Conservation (phyloP, 352 stramenopile genomes). For the Phytophthora lateralis region DNA sequence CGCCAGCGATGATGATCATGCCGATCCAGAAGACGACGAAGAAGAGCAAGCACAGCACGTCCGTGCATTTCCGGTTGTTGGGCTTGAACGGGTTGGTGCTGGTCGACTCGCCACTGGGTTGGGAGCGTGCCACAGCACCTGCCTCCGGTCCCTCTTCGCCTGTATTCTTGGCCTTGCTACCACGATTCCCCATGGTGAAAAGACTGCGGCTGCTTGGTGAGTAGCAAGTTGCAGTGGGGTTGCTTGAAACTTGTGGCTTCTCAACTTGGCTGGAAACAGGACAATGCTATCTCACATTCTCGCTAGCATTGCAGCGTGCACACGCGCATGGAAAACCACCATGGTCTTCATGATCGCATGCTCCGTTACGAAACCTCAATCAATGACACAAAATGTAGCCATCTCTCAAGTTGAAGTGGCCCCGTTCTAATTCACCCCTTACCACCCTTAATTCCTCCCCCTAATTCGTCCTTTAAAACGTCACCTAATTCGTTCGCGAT, state of each 20-base stretch:
- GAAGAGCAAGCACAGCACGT: constrained; percentile 69
- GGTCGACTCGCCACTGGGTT: not conserved
- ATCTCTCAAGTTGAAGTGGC: constrained; percentile 30
- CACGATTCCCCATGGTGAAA: constrained; percentile 34
- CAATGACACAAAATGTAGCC: constrained; percentile 16
- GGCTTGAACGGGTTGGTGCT: constrained; percentile 71
- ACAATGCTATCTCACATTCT: constrained; percentile 17
- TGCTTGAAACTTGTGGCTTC: constrained; percentile 3
- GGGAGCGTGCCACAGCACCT: not conserved
- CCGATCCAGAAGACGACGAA: constrained; percentile 61
- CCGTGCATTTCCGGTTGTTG: constrained; percentile 77
- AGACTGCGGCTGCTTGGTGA: not conserved
- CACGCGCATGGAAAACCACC: constrained; percentile 28
- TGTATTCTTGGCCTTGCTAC: constrained; percentile 24
- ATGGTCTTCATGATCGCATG: constrained; percentile 15
- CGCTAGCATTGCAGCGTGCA: constrained; percentile 1
- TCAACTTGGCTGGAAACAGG: constrained; percentile 15
- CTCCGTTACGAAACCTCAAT: constrained; percentile 36
- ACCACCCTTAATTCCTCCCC: too few species aligned
- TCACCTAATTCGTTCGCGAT: too few species aligned
- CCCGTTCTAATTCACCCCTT: too few species aligned
- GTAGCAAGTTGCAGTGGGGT: not conserved
- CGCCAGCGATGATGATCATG: constrained; percentile 71
- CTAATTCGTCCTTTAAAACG: too few species aligned
- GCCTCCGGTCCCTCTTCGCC: constrained; percentile 3